Percentiles rank a stretch among this genome's conserved stretches.
Conservation (phyloP, 1,139 yeast genomes). For the Diutina siamensis region DNA sequence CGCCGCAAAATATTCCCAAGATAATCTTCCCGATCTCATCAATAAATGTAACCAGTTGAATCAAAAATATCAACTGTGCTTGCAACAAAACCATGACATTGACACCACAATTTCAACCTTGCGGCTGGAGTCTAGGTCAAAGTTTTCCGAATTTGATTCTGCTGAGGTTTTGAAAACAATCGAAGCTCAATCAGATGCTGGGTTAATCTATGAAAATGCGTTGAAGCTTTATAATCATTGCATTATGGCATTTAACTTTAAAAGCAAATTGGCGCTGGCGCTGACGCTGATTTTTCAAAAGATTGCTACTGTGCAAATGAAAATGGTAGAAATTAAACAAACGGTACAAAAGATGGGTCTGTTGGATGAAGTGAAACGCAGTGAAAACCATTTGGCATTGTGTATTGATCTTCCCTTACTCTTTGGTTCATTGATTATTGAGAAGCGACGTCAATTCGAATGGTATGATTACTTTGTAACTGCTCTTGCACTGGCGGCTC, state of each 20-base stretch:
- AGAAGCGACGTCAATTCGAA: conserved; percentile 52
- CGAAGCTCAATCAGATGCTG: background rate
- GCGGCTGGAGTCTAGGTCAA: background rate
- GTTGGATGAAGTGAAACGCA: conserved; percentile 21
- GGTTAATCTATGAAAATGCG: background rate
- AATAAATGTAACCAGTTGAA: conserved; percentile 27
- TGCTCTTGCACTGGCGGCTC: conserved; percentile 36
- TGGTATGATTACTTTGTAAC: conserved; percentile 52
- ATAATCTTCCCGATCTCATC: conserved; percentile 21
- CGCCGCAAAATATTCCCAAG: conserved; percentile 16
- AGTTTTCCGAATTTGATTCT: background rate
- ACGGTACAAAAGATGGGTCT: conserved; percentile 11
- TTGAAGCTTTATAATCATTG: background rate
- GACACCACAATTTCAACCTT: background rate
- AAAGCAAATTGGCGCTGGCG: conserved; percentile 15
- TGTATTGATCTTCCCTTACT: conserved; percentile 70
- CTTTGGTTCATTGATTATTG: conserved; percentile 69
- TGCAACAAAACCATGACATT: background rate
- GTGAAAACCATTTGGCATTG: conserved; percentile 36
- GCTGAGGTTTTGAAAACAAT: background rate
- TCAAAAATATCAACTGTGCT: background rate
- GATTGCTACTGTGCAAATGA: conserved; percentile 30
- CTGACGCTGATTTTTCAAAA: conserved; percentile 19
- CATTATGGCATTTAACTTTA: conserved; percentile 15
- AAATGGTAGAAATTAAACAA: conserved; percentile 24